phyloP scores from a whole-genome alignment of 2,329 filamentous ascomycete species.

The Rugonectria rugulosa region DNA sequence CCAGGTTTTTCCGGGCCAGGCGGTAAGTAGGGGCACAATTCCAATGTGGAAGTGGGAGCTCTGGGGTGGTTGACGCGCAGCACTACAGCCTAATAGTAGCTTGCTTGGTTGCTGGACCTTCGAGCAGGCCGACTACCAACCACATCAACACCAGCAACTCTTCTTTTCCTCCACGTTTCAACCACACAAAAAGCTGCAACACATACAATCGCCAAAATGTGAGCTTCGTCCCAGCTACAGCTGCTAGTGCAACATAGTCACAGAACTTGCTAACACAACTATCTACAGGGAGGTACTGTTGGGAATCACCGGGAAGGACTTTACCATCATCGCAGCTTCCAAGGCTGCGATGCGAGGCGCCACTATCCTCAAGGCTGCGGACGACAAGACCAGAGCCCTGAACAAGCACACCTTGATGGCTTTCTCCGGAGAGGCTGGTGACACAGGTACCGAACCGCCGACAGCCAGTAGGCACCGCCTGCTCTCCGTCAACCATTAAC shows the following conservation, averaged over 20 bases:
- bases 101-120: conserved; percentile 35
- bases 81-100: conserved; percentile 48
- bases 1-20: conserved; percentile 44
- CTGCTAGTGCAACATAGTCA: conserved; percentile 7
- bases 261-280: conserved; percentile 21
- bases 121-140: conserved; percentile 34
- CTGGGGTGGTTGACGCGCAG: conserved; percentile 45
- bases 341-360: conserved; percentile 98
- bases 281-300: conserved; percentile 88
- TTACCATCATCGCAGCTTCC: conserved; percentile 95
- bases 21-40: conserved; percentile 46
- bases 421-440: conserved; percentile 94
- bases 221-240: conserved; percentile 24
- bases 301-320: conserved; percentile 99
- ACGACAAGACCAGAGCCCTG: conserved; percentile 93
- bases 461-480: conserved; percentile 5
- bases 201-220: conserved; percentile 37
- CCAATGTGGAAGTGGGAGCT: conserved; percentile 29
- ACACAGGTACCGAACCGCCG: conserved; percentile 71
- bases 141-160: conserved; percentile 27
- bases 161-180: conserved; percentile 24
- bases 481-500: conserved; percentile 34
- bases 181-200: conserved; percentile 25
- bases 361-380: conserved; percentile 91
- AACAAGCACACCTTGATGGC: conserved; percentile 97